Evolutionary conservation across 2,329 filamentous ascomycete species (phyloP), one percentile per base, ranked within the genome.

Genomic region (Clonostachys solani): DNA sequence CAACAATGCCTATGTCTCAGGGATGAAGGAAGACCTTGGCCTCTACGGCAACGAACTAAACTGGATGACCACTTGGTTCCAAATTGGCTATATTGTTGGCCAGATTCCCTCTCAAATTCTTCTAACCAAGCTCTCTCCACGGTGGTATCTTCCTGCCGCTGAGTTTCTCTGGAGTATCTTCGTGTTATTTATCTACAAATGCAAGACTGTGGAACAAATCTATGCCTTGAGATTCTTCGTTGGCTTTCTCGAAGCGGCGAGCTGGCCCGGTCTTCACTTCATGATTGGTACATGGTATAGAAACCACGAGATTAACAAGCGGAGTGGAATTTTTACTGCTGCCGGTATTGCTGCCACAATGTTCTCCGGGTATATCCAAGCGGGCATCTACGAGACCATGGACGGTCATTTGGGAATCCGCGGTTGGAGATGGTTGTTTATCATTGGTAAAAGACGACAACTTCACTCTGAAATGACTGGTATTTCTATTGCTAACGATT

Each of bases 121-220:
- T 2, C 74, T 79, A 34, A 73, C 68, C 13, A 57, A 62, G 15
- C 47, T 66, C 6, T 64, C 75, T 1, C 74, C 81, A 60, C 67
- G 71, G 46, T 7, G 61, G 69, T 53, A 77, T 0, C 69, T 80
- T 7, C 78, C 78, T 0, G 64, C 67, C 8, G 63, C 80, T 50
- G 75, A 81, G 48, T 51, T 81, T 2, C 57, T 64, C 3, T 83
- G 79, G 79, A 77, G 77, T 0, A 58, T 80, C n/a, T 77, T 81
- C 50, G 82, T 78, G 0, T 64, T 83, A 8, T 61, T 81, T 4
- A 77, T 81, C 48, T 80, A 73, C 46, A 71, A 77, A 6, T 71
- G 71, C 1, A 62, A 66, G 3, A 63, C 67, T 3, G 80, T 70
- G 50, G 67, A 69, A 1, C 77, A 81, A 44, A 48, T 80, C 10